Evolutionary conservation across 495 filamentous ascomycete species (phyloP).

Genomic region (Hypoxylon crocopeplum): DNA sequence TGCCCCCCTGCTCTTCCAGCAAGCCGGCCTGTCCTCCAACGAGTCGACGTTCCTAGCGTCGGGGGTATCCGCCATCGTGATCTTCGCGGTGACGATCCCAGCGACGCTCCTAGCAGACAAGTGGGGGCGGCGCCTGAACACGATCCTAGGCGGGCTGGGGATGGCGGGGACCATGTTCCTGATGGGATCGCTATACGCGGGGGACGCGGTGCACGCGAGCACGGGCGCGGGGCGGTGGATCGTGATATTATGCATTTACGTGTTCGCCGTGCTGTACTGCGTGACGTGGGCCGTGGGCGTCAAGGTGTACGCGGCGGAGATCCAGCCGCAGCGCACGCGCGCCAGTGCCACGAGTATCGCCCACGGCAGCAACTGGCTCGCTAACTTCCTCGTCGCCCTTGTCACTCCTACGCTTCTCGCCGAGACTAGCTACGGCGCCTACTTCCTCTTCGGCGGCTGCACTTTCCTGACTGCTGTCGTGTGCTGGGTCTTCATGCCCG

Average conservation of each 20-base stretch:
- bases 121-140: slow-evolving; percentile 66
- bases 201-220: slow-evolving; percentile 51
- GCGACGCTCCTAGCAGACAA: slow-evolving; percentile 64
- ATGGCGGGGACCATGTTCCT: slow-evolving; percentile 45
- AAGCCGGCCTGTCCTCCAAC: slow-evolving; percentile 53
- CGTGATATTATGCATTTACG: slow-evolving; percentile 60
- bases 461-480: slow-evolving; percentile 58
- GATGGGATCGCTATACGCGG: slow-evolving; percentile 56
- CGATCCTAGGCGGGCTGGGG: slow-evolving; percentile 61
- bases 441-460: slow-evolving; percentile 65
- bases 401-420: slow-evolving; percentile 68
- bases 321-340: slow-evolving; percentile 61
- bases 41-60: slow-evolving; percentile 59
- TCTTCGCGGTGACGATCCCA: slow-evolving; percentile 55
- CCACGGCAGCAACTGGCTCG: slow-evolving; percentile 38
- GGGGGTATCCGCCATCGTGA: slow-evolving; percentile 59
- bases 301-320: slow-evolving; percentile 62
- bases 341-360: slow-evolving; percentile 59
- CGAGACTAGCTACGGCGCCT: slow-evolving; percentile 60
- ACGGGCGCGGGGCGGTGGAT: slow-evolving; percentile 60
- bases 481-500: slow-evolving; percentile 64
- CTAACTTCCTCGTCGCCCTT: slow-evolving; percentile 70
- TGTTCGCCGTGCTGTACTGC: slow-evolving; percentile 46
- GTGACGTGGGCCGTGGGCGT: slow-evolving; percentile 61
- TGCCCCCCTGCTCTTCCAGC: slow-evolving; percentile 59